phyloP scores from a whole-genome alignment of 179 eudicot species.

The Heliamphora pulchella region DNA sequence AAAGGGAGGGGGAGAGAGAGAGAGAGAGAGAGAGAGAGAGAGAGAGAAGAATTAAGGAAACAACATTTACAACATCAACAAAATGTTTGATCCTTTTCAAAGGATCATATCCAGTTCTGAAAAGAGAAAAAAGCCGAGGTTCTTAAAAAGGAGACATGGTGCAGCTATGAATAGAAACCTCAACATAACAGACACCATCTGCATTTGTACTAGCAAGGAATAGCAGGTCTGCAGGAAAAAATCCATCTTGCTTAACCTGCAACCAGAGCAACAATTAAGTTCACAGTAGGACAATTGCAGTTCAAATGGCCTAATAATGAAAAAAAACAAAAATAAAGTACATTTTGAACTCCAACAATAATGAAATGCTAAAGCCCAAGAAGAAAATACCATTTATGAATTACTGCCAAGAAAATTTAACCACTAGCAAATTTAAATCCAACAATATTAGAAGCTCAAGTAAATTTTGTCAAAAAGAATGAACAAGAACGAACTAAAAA shows the following conservation, averaged over 20 bases:
- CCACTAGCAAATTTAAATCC: not conserved
- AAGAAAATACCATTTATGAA: not conserved
- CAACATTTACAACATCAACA: not conserved
- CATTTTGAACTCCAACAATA: not conserved
- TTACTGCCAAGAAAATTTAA: not conserved
- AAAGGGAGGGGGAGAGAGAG: conserved; percentile 10
- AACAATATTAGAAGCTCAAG: too few species aligned
- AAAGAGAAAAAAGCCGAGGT: conserved; percentile 6
- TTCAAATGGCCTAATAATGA: too few species aligned
- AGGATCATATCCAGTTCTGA: conserved; percentile 2
- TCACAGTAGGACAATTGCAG: conserved; percentile 5
- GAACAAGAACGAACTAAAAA: too few species aligned
- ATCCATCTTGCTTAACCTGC: conserved; percentile 90
- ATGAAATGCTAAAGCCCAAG: not conserved
- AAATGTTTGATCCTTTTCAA: not conserved
- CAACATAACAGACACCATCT: conserved; percentile 97
- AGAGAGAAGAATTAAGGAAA: not conserved
- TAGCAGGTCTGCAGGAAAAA: conserved; percentile 88
- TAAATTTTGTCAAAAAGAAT: too few species aligned
- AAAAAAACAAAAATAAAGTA: too few species aligned
- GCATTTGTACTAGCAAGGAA: conserved; percentile 91
- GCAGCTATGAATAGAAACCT: conserved; percentile 41
- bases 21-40: not conserved
- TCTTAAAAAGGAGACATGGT: not conserved
- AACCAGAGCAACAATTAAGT: conserved; percentile 14